phyloP scores from a whole-genome alignment of 2,329 filamentous ascomycete species.

The Microcera coccophila region DNA sequence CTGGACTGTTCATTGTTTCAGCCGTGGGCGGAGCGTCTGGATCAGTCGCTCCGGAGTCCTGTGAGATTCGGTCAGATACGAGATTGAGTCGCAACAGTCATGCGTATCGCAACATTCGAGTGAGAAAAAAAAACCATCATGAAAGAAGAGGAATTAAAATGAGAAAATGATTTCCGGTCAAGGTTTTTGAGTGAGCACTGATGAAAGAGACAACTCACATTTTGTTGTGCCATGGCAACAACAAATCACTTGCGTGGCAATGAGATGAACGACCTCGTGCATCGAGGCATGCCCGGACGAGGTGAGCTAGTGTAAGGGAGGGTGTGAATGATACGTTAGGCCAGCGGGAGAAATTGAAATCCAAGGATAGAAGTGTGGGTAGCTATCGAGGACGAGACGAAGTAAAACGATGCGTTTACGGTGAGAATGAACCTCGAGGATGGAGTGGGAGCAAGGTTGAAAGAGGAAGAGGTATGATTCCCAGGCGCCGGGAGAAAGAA shows the following conservation, averaged over 20 bases:
- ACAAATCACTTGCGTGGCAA: conserved; percentile 33
- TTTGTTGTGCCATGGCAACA: conserved; percentile 39
- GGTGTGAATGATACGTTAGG: conserved; percentile 12
- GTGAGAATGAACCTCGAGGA: conserved; percentile 25
- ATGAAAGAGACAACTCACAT: conserved; percentile 28
- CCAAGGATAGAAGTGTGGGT: conserved; percentile 2
- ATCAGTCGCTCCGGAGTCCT: conserved; percentile 36
- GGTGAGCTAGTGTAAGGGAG: conserved; percentile 20
- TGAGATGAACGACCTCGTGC: conserved; percentile 32
- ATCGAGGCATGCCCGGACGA: conserved; percentile 31
- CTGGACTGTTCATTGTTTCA: conserved; percentile 46
- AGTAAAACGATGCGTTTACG: conserved; percentile 19
- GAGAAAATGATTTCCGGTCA: not conserved
- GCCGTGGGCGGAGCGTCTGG: conserved; percentile 31
- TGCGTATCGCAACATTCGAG: conserved; percentile 13
- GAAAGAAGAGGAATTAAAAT: conserved; percentile 9
- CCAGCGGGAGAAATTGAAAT: conserved; percentile 1
- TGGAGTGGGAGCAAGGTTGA: conserved; percentile 33
- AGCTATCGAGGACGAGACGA: conserved; percentile 10
- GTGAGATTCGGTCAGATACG: conserved; percentile 7
- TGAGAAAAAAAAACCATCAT: conserved; percentile 9
- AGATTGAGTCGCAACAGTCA: conserved; percentile 21
- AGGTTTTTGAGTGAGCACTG: not conserved
- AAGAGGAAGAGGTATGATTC: conserved; percentile 34
- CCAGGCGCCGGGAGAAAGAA: conserved; percentile 36